Conservation (phyloP, 768 basidiomycete species). For the Trametopsis cervina region DNA sequence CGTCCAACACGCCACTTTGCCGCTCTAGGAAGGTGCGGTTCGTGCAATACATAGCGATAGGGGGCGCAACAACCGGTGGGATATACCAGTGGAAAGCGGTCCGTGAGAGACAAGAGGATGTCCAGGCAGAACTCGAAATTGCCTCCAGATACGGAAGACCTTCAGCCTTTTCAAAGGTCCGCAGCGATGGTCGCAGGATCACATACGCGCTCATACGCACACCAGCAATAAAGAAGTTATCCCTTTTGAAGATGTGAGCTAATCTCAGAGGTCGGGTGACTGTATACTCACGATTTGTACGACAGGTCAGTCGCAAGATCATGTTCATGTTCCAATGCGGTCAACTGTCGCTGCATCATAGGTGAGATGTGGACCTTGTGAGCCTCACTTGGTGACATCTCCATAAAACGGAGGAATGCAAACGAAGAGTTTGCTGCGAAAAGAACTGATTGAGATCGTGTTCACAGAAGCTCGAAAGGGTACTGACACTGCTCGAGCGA, state of each 20-base stretch:
- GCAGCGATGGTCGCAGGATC: constrained; percentile 27
- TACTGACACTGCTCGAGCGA: constrained; percentile 63
- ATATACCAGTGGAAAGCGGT: constrained; percentile 78
- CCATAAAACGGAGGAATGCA: constrained; percentile 71
- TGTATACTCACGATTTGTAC: constrained; percentile 36
- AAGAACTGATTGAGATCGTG: no score
- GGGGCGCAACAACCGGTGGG: constrained; percentile 81
- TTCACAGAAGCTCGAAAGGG: no score
- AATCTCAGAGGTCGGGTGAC: background rate
- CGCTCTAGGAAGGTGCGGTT: constrained; percentile 76
- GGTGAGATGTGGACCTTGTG: constrained; percentile 56
- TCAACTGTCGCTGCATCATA: constrained; percentile 49
- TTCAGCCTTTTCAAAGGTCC: constrained; percentile 23
- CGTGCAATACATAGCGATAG: constrained; percentile 64
- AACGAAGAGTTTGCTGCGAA: constrained; percentile 47
- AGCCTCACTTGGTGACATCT: constrained; percentile 55
- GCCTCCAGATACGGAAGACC: constrained; percentile 47
- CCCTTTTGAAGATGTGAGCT: constrained; percentile 31
- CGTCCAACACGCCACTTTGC: constrained; percentile 52
- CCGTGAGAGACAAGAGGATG: constrained; percentile 74
- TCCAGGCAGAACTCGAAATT: constrained; percentile 61
- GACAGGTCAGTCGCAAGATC: constrained; percentile 30
- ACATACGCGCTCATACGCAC: constrained; percentile 27
- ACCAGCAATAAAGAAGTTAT: constrained; percentile 44
- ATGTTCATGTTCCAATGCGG: constrained; percentile 39